Percentiles rank a stretch among this genome's conserved stretches.
These are phyloP conservation scores for Chlorella sp. DNA, from an alignment of 139 green algal genomes.

Conservation along the genomic window DNA sequence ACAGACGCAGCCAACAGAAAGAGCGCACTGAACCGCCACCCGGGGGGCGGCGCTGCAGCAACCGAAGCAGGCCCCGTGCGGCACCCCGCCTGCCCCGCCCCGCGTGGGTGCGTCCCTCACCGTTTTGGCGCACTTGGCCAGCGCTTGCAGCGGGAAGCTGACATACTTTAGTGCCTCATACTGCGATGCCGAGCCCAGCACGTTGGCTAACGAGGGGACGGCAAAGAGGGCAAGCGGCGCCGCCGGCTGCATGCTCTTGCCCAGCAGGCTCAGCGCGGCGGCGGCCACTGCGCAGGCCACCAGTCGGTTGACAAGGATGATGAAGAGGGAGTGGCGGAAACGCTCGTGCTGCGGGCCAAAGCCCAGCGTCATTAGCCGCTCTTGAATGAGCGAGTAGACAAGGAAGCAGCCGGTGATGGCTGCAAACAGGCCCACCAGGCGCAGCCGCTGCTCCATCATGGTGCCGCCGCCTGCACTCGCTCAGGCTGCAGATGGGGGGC, in stretches of 20 bases:
- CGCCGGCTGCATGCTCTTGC: conserved; percentile 41
- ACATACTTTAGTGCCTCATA: conserved; percentile 99
- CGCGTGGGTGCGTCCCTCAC: conserved; percentile 45
- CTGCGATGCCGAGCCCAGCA: conserved; percentile 94
- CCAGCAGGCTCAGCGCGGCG: conserved; percentile 51
- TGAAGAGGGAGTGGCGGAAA: conserved; percentile 83
- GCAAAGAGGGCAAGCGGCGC: conserved; percentile 77
- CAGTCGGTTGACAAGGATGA: conserved; percentile 95
- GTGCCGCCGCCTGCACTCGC: neutral
- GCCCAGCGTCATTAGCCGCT: conserved; percentile 47
- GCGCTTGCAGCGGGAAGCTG: conserved; percentile 93
- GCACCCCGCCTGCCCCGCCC: neutral
- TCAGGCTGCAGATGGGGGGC: too few relatives aligned
- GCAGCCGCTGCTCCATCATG: conserved; percentile 8
- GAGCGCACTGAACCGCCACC: too few relatives aligned
- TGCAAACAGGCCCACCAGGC: neutral
- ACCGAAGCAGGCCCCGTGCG: too few relatives aligned
- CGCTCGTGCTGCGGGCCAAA: conserved; percentile 38
- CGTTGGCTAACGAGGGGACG: conserved; percentile 87
- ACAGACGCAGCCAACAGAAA: too few relatives aligned
- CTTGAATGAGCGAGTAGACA: conserved; percentile 53
- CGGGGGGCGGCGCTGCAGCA: neutral
- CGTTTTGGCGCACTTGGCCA: conserved; percentile 97
- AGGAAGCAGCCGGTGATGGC: conserved; percentile 23
- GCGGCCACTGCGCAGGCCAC: conserved; percentile 70